Conservation (phyloP, 495 filamentous ascomycete genomes). For the Tuber borchii region DNA sequence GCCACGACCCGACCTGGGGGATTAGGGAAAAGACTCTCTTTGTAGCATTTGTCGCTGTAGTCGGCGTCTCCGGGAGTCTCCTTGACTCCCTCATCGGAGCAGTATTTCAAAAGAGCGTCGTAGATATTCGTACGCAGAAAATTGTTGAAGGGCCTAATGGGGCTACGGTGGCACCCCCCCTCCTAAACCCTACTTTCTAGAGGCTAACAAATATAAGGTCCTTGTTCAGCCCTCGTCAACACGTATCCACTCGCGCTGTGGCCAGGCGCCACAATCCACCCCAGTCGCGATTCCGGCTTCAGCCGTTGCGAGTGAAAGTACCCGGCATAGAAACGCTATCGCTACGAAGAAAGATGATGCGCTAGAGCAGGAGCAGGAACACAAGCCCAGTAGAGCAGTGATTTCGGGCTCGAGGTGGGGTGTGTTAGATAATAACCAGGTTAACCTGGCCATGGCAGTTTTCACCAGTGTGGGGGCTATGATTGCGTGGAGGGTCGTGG, state of each 20-base stretch:
- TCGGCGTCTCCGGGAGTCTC: constrained; percentile 55
- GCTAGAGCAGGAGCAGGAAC: background rate
- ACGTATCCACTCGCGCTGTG: constrained; percentile 8
- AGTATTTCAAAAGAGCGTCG: constrained; percentile 75
- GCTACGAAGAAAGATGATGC: constrained; percentile 39
- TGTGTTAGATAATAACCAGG: constrained; percentile 83
- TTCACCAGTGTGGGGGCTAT: constrained; percentile 76
- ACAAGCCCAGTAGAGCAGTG: constrained; percentile 43
- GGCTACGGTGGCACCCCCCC: constrained; percentile 21
- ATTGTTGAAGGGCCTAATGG: constrained; percentile 85
- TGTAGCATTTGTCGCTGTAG: constrained; percentile 46
- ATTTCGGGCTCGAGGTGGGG: constrained; percentile 63
- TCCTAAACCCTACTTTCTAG: background rate
- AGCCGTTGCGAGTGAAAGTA: constrained; percentile 18
- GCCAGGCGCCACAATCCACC: constrained; percentile 43
- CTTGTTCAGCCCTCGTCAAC: constrained; percentile 46
- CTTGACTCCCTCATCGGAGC: constrained; percentile 84
- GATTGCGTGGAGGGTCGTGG: constrained; percentile 45
- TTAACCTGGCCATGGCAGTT: constrained; percentile 84
- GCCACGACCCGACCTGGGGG: constrained; percentile 44
- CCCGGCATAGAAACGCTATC: background rate
- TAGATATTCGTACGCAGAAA: constrained; percentile 74
- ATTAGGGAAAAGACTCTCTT: constrained; percentile 49
- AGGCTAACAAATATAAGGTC: constrained; percentile 51
- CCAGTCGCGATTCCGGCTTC: constrained; percentile 26